Evolutionary conservation across 352 stramenopile genomes (phyloP).

Genomic region (Globisporangium recalcitrans): DNA sequence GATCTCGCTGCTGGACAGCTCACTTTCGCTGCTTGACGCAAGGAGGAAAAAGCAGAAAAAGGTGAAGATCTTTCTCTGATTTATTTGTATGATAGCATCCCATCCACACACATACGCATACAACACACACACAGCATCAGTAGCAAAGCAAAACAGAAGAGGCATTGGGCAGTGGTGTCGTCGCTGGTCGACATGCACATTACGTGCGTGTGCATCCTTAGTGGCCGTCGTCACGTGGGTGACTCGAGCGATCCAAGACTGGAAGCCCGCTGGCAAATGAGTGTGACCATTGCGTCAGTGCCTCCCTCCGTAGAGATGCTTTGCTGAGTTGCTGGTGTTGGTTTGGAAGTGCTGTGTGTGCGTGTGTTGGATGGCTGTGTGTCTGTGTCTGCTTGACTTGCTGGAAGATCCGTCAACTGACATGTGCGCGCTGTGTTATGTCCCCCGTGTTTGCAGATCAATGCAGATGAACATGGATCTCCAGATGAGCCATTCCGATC

Average conservation of each 20-base stretch:
- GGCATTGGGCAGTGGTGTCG: background rate
- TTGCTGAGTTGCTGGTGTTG: constrained; percentile 4
- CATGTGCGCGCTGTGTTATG: constrained; percentile 1
- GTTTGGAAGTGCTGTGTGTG: constrained; percentile 3
- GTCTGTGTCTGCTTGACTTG: background rate
- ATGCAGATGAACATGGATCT: constrained; percentile 15
- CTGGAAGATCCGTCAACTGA: constrained; percentile 1
- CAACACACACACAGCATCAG: background rate
- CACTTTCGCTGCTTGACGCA: background rate
- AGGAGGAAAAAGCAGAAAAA: background rate
- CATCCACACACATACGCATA: background rate
- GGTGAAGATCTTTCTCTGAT: constrained; percentile 5
- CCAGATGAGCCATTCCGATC: constrained; percentile 12
- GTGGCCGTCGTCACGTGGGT: background rate
- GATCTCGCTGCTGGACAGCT: constrained; percentile 3
- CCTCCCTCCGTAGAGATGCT: background rate
- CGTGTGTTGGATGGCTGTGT: background rate
- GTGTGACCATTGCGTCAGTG: background rate
- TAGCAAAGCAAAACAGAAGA: constrained; percentile 4
- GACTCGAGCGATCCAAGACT: background rate
- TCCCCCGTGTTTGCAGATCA: constrained; percentile 1
- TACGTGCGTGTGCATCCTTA: background rate
- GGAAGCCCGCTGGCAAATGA: background rate
- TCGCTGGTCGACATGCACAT: background rate
- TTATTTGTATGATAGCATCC: background rate